Percentiles rank a stretch among this genome's conserved stretches.
phyloP scores from a whole-genome alignment of 129 eudicot genomes.

The Centaurea solstitialis region DNA sequence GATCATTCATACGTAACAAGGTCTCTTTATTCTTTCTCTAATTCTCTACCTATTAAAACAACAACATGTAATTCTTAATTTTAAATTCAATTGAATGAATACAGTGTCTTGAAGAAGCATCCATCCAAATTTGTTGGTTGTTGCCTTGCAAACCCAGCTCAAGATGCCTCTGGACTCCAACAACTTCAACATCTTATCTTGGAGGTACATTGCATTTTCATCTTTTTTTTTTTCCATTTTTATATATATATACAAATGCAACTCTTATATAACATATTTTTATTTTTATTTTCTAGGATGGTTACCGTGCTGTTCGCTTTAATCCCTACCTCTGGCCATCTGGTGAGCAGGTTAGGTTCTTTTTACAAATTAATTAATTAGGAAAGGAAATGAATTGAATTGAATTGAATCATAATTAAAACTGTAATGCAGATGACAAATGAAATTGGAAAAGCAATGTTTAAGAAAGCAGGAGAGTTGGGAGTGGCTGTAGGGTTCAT shows the following conservation, averaged over 20 bases:
- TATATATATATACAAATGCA: background rate
- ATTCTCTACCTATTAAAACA: too few species aligned
- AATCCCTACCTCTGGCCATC: slow-evolving; percentile 94
- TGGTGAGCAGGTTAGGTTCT: slow-evolving; percentile 82
- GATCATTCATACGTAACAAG: slow-evolving; percentile 91
- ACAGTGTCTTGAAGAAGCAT: slow-evolving; percentile 75
- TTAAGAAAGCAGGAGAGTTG: slow-evolving; percentile 81
- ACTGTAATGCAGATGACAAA: slow-evolving; percentile 60
- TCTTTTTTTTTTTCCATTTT: background rate
- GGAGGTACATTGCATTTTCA: slow-evolving; percentile 39
- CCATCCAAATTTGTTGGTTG: slow-evolving; percentile 88
- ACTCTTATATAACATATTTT: slow-evolving; percentile 5
- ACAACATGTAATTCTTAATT: too few species aligned
- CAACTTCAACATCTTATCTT: slow-evolving; percentile 64
- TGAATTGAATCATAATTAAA: too few species aligned
- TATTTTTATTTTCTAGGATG: slow-evolving; percentile 47
- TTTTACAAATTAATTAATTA: slow-evolving; percentile 13
- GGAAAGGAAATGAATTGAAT: too few species aligned
- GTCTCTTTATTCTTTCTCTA: too few species aligned
- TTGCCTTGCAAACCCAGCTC: slow-evolving; percentile 95
- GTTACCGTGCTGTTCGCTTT: slow-evolving; percentile 88
- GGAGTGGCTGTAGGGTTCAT: slow-evolving; percentile 86
- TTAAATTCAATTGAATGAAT: too few species aligned
- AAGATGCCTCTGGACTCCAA: slow-evolving; percentile 74
- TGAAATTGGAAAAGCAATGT: slow-evolving; percentile 75